A percentile compares a stretch with the other conserved stretches of the same genome.
phyloP scores from a whole-genome alignment of 1,284 basidiomycete species.

The Tilletiaria anomala region DNA sequence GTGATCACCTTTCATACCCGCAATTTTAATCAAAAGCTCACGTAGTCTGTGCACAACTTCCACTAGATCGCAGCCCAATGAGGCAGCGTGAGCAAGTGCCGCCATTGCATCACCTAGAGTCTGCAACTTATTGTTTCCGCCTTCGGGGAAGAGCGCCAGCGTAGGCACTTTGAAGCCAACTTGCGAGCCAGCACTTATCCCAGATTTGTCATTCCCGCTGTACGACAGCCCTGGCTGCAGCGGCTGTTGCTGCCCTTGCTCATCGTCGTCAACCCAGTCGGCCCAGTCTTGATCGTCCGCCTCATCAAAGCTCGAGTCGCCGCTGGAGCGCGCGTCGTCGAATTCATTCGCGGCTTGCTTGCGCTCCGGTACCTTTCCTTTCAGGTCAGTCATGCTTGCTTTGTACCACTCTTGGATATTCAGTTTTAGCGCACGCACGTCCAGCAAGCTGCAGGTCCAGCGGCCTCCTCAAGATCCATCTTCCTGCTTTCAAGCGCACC shows the following conservation, averaged over 20 bases:
- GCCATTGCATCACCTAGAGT: conserved; percentile 12
- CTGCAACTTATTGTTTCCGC: conserved; percentile 5
- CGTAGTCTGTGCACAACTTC: conserved; percentile 9
- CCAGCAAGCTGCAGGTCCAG: too few relatives aligned
- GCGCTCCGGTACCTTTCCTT: neutral
- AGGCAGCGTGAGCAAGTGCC: conserved; percentile 20
- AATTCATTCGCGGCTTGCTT: conserved; percentile 3
- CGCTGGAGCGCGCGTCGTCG: conserved; percentile 3
- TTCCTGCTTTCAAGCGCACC: too few relatives aligned
- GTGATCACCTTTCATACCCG: too few relatives aligned
- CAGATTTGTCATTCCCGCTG: neutral
- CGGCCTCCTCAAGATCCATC: too few relatives aligned
- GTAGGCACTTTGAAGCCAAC: conserved; percentile 1
- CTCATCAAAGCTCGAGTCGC: too few relatives aligned
- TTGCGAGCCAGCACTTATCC: neutral
- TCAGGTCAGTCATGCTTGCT: conserved; percentile 6
- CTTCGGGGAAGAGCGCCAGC: conserved; percentile 7
- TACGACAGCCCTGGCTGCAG: neutral
- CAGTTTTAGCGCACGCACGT: conserved; percentile 7
- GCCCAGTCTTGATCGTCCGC: conserved; percentile 14
- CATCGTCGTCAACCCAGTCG: conserved; percentile 18
- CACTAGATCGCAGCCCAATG: conserved; percentile 22
- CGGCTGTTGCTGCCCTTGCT: neutral
- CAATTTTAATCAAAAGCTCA: neutral
- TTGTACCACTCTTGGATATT: conserved; percentile 10